These are phyloP conservation scores for Sphagnum contortum DNA, from an alignment of 225 moss, liverwort and hornwort genomes.

Conservation along the genomic window DNA sequence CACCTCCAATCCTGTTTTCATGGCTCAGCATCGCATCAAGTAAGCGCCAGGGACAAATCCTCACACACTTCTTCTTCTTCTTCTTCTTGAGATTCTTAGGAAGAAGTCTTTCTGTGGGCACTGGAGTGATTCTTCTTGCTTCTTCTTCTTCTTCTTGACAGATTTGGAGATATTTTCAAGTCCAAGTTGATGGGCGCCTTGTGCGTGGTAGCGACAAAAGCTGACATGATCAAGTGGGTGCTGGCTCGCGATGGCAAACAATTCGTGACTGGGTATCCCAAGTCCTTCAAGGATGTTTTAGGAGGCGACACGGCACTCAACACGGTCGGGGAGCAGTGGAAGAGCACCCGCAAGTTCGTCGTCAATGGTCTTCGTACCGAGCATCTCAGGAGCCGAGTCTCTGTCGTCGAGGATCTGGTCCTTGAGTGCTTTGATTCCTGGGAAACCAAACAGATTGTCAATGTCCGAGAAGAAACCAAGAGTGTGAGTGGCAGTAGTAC, in stretches of 20 bases:
- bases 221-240: constrained; percentile 23
- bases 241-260: constrained; percentile 14
- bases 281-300: constrained; percentile 15
- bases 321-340: constrained; percentile 21
- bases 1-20: constrained; percentile 14
- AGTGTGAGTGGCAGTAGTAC: constrained; percentile 5
- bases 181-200: constrained; percentile 23
- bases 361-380: constrained; percentile 14
- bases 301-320: constrained; percentile 21
- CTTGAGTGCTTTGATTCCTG: constrained; percentile 14
- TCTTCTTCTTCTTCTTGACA: constrained; percentile 1
- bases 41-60: neutral
- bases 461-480: constrained; percentile 24
- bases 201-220: constrained; percentile 13
- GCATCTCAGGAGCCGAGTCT: constrained; percentile 10
- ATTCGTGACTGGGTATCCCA: constrained; percentile 20
- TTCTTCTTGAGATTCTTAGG: neutral
- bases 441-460: constrained; percentile 12
- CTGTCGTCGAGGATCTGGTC: constrained; percentile 9
- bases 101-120: neutral
- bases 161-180: constrained; percentile 21
- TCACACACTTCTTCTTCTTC: neutral
- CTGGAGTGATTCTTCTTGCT: too few relatives aligned
- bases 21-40: constrained; percentile 15
- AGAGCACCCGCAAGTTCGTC: constrained; percentile 14